Evolutionary conservation across 2,329 filamentous ascomycete genomes (phyloP), one percentile per base, ranked within the genome.

Genomic region (Chrysosporium keratinophilum): DNA sequence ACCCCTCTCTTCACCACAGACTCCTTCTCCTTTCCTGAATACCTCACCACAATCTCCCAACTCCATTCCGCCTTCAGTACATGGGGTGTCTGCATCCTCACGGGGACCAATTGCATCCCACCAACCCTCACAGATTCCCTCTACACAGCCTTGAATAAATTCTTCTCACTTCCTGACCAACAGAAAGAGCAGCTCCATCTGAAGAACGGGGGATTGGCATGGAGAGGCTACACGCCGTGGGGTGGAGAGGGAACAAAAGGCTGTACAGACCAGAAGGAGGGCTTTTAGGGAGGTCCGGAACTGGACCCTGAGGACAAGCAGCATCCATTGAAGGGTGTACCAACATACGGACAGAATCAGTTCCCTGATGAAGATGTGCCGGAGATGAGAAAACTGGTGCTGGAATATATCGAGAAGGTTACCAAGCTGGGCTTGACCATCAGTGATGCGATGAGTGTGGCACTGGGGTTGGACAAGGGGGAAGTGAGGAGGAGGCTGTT

Each of bases 281-380:
- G 52, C 5, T 54, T 54, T 40, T 54, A 54, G 19, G 52, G 45
- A 54, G 52, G 52, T 14, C 46, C 52, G 28, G 52, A 54, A 39
- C 39, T 54, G 23, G 39, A 19, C 46, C 52, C 51, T n/a, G n/a
- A n/a, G 2, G 43, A 54, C 17, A 28, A 35, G 11, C 17, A 43
- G 11, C 40, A 44, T 35, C 51, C 51, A 12, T 33, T 48, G 43
- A 47, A 48, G 10, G 51, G 51, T 11, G 31, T 41, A 17, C 51
- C 43, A 15, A 54, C 43, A 3, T 48, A 54, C 28, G 51, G 51
- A 14, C 12, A 34, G 34, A 54, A 54, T 33, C 51, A 54, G 51
- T 54, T 54, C 12, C 51, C 51, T 17, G 51, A 54, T 19, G 31
- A 47, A 9, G 51, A 54, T 48, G 51, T 54, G 6, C 51, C 51